Evolutionary conservation across 306 rosid species (phyloP), one percentile per base, ranked within the genome.

Genomic region (Cucurbita maxima): DNA sequence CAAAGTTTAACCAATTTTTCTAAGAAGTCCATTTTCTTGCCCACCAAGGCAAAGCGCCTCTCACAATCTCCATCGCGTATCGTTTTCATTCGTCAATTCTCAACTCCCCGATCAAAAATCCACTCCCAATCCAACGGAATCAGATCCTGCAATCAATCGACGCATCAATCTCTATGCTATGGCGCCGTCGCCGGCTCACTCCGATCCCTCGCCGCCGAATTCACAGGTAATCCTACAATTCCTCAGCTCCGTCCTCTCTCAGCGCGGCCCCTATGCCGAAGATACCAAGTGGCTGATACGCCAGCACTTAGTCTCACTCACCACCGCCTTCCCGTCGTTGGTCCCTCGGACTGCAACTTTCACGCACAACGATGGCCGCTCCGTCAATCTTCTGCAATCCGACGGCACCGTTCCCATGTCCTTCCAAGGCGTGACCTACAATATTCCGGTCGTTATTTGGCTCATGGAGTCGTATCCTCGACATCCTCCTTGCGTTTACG

Each of bases 391-490:
- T 48, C 99, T 95, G 20, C 96, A 91, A 66, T 92, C 95, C 10
- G 91, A 89, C 1, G 99, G 99, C 18, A 95, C 99, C 11, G 76
- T 91, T 15, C 99, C 99, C 6, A 89, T 91, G 84, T 51, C 83
- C 7, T 95, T 76, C 22, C 96, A 89, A 40, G 88, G 84, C 56
- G 85, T 86, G 1, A 88, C 97, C 15, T 95, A 95, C 83, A 95
- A 95, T 79, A 89, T 95, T 82, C 99, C 99, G 1, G 84, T 95
- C 34, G 81, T 91, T 6, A 71, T 95, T 68, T 95, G 99, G 99
- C 96, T 95, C 54, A 82, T 89, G 89, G 99, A 95, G 36, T 76
- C 96, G 7, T 95, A 95, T 79, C 99, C 99, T 70, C 96, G 97
- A 43, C 91, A 84, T 53, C 86, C 99, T 0, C 99, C 99, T 15